Percentiles rank a stretch among this genome's conserved stretches.
These are phyloP conservation scores for Pyrrhoderma lamaoense DNA, from an alignment of 1,284 basidiomycete genomes.

Conservation along the genomic window DNA sequence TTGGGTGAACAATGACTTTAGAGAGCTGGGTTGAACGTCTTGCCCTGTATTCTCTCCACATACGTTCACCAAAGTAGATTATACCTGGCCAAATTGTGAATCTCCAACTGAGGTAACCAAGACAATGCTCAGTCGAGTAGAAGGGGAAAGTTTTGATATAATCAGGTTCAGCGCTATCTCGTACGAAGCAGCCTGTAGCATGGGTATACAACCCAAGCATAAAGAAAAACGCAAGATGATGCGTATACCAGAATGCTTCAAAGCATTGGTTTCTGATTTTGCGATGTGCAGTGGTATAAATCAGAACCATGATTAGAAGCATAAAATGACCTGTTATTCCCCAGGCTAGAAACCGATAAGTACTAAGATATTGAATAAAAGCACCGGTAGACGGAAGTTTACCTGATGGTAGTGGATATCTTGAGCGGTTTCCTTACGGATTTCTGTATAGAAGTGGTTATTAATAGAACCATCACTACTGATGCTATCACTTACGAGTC, in stretches of 20 bases:
- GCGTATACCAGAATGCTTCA: conserved; percentile 91
- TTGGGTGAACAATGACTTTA: conserved; percentile 76
- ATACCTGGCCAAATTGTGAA: conserved; percentile 84
- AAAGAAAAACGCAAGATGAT: conserved; percentile 88
- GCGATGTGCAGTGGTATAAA: conserved; percentile 78
- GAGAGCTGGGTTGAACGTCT: conserved; percentile 67
- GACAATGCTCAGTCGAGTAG: conserved; percentile 73
- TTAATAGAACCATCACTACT: background rate
- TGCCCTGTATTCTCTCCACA: conserved; percentile 73
- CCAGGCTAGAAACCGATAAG: conserved; percentile 34
- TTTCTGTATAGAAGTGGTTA: conserved; percentile 42
- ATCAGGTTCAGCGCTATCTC: conserved; percentile 66
- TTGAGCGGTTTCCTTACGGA: conserved; percentile 65
- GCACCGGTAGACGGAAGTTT: no score
- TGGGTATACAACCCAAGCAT: conserved; percentile 83
- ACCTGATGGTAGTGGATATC: conserved; percentile 78
- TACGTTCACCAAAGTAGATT: conserved; percentile 77
- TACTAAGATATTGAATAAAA: no score
- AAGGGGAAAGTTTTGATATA: conserved; percentile 68
- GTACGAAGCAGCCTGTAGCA: conserved; percentile 89
- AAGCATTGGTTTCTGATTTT: conserved; percentile 82
- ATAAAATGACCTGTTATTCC: conserved; percentile 87
- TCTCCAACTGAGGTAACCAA: conserved; percentile 83
- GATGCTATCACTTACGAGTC: conserved; percentile 45
- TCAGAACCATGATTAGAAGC: conserved; percentile 81